Base-by-base conservation (phyloP, 2,329 filamentous ascomycete species). In the Cephalotrichum gorgonifer region DNA sequence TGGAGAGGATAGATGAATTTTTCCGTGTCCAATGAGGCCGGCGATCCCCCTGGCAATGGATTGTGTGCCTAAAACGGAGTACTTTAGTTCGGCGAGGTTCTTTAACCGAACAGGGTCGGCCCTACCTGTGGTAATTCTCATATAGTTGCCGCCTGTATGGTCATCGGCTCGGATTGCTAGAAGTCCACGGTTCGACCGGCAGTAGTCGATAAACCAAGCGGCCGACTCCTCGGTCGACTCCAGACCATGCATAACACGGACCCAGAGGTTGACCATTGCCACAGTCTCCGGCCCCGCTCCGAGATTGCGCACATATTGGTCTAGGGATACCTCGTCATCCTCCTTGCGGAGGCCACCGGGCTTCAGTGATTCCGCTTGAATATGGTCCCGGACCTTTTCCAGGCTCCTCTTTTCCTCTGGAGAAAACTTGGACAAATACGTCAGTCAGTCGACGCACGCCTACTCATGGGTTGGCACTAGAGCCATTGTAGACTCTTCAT, bases 171-270 rank as follows among this genome's bases (percentile, higher is more conserved):
- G 61, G 11, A 65, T 61, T 1, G 62, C 56, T 4, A 67, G 49
- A 4, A 67, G 57, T 0, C 65, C 64, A 2, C 54, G 51, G 46
- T 65, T 65, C 0, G 58, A 55, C 8, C 64, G 62, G 43, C 65
- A 68, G 52, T 67, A 66, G 47, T 66, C 64, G 22, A 67, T 63
- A 43, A 67, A 65, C 52, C 54, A 67, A 0, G 60, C 63, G 0
- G 64, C 65, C 1, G 62, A 65, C 38, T 65, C 58, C 30, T 67
- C 55, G 1, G 54, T 63, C 0, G 64, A 63, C 50, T 68, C 64
- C 0, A 67, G 27, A 0, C 66, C 65, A 9, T 66, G 61, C 64
- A 68, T 68, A 3, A 61, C 64, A 6, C 58, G 53, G 1, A 58
- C 57, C 65, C 64, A 68, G 2, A 67, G 49, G 12, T 65, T 67